phyloP scores from a whole-genome alignment of 2,329 filamentous ascomycete genomes.

The Penicillium polonicum region DNA sequence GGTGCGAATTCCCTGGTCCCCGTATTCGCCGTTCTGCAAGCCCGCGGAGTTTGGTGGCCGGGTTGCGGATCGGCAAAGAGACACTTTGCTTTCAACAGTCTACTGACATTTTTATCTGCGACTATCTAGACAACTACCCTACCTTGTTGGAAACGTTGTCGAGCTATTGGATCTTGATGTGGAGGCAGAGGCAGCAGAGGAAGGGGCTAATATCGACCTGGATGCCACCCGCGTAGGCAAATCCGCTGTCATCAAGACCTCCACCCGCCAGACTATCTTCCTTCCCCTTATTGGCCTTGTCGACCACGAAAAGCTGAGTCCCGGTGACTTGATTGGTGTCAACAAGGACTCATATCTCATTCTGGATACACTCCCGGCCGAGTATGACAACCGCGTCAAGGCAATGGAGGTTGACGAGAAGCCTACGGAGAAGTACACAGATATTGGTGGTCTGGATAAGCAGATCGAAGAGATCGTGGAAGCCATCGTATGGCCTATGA shows the following conservation, averaged over 20 bases:
- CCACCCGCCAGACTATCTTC: constrained; percentile 97
- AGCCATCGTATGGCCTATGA: constrained; percentile 99
- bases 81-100: not conserved
- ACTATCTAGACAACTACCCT: constrained; percentile 78
- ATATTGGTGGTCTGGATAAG: constrained; percentile 96
- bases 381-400: constrained; percentile 98
- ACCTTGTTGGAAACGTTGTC: constrained; percentile 97
- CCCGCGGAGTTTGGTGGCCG: constrained; percentile 19
- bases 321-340: constrained; percentile 93
- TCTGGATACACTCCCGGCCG: constrained; percentile 90
- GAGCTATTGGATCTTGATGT: constrained; percentile 96
- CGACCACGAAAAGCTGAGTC: constrained; percentile 91
- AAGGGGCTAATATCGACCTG: constrained; percentile 97
- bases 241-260: constrained; percentile 98
- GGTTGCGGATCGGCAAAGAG: not conserved
- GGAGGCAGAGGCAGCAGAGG: constrained; percentile 90
- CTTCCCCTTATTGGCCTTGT: constrained; percentile 94
- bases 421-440: constrained; percentile 97
- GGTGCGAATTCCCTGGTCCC: constrained; percentile 53
- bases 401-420: constrained; percentile 99
- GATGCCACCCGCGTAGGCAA: constrained; percentile 96
- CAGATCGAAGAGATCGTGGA: constrained; percentile 99
- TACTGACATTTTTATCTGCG: constrained; percentile 13
- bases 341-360: constrained; percentile 99
- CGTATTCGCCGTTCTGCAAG: not conserved